These are phyloP conservation scores for Furcasterigmium sp. DNA, from an alignment of 2,329 filamentous ascomycete genomes.

Conservation along the genomic window DNA sequence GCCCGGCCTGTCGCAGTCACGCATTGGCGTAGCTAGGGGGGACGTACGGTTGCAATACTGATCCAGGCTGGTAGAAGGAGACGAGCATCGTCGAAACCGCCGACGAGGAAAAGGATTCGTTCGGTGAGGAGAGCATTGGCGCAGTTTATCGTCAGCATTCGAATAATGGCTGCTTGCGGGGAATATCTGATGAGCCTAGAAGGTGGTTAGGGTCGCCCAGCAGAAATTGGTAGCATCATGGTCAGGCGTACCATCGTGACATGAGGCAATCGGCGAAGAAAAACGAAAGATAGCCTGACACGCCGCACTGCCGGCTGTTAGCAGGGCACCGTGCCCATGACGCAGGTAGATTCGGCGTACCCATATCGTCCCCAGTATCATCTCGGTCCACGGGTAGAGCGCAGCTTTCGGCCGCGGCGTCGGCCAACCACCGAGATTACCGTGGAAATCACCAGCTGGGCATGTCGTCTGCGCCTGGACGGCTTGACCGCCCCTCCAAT, in stretches of 20 bases:
- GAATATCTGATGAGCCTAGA: constrained; percentile 77
- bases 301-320: constrained; percentile 55
- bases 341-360: constrained; percentile 45
- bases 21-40: constrained; percentile 3
- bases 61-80: constrained; percentile 75
- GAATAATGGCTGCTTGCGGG: constrained; percentile 73
- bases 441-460: constrained; percentile 26
- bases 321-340: no score
- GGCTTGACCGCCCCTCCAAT: background rate
- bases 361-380: constrained; percentile 68
- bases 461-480: constrained; percentile 18
- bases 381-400: constrained; percentile 54
- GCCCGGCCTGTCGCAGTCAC: no score
- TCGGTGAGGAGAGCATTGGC: constrained; percentile 72
- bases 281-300: constrained; percentile 73
- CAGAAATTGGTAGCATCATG: constrained; percentile 5
- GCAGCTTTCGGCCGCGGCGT: constrained; percentile 6
- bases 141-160: constrained; percentile 68
- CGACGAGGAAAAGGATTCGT: constrained; percentile 64
- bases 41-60: constrained; percentile 63
- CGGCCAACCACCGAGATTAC: background rate
- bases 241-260: constrained; percentile 62
- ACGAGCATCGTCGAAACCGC: constrained; percentile 64
- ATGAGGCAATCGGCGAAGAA: constrained; percentile 83
- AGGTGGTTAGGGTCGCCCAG: constrained; percentile 1